Base-by-base conservation (phyloP, 2,329 filamentous ascomycete genomes). In the Pseudogymnoascus sp. region DNA sequence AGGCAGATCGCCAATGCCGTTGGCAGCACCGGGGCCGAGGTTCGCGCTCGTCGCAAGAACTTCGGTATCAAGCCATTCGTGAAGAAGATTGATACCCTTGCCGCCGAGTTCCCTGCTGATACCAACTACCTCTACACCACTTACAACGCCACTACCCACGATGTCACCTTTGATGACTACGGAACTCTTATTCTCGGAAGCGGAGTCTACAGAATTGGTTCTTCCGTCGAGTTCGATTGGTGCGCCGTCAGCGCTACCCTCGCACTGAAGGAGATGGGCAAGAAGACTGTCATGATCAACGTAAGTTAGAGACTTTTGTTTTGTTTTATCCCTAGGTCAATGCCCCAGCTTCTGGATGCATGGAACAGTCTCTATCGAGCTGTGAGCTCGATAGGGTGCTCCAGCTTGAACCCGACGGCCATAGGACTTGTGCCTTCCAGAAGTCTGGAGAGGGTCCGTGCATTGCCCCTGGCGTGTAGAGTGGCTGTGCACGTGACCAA, bases 201-300 rank as follows among this genome's bases (percentile, higher is more conserved):
- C 73, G 95, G 95, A 77, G 95, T 97, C 21, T 99, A 99, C 83
- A 87, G 95, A 74, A 99, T 97, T 74, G 95, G 95, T 72, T 93
- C 89, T 78, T 97, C 93, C 5, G 95, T 99, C 61, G 95, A 99
- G 77, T 99, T 99, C 74, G 93, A 99, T 78, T 97, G 93, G 93
- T 97, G 93, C 75, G 92, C 93, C 67, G 92, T 97, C 65, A 95
- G 92, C 72, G 90, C 92, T 67, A 93, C 92, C 9, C 83, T 91
- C 66, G 90, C 91, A 43, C 83, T 97, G 66, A 86, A 88, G 71
- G 81, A 88, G 65, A 91, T 96, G 82, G 93, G 92, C 69, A 89
- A 96, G 82, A 97, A 97, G 87, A 97, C 95, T 31, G 87, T 96
- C 63, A 96, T 97, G 91, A 95, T 99, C 72, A 97, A 97, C 72